Base-by-base conservation (phyloP, 2,329 filamentous ascomycete genomes). In the Sarocladiaceae sp. region DNA sequence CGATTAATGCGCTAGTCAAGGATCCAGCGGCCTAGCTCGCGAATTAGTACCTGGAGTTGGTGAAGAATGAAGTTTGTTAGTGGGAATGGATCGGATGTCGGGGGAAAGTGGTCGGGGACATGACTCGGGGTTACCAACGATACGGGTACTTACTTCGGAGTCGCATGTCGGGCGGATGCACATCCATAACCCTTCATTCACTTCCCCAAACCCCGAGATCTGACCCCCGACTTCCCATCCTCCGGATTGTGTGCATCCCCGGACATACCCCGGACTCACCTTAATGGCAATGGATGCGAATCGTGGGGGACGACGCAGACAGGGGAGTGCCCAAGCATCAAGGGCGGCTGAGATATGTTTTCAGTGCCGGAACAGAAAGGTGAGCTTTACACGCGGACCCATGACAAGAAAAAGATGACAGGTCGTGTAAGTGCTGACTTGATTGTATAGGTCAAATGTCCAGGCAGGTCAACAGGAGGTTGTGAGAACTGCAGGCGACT, bases 401-500 rank as follows among this genome's bases (percentile, higher is more conserved):
- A n/a, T n/a, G n/a, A n/a, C n/a, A n/a, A n/a, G n/a, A n/a, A n/a
- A n/a, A n/a, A n/a, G n/a, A n/a, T n/a, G n/a, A n/a, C n/a, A n/a
- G n/a, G n/a, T n/a, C n/a, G n/a, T n/a, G n/a, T n/a, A n/a, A n/a
- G n/a, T n/a, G n/a, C n/a, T n/a, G n/a, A n/a, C n/a, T n/a, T n/a
- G n/a, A n/a, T n/a, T n/a, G n/a, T n/a, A 10, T 20, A 40, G 37
- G 37, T 40, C 37, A 40, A 23, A 40, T 40, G 37, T 15, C 37
- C 37, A 10, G 37, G 37, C 8, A 40, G n/a, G 23, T 17, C 37
- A 4, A 10, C 37, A 6, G 37, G 18, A 6, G 37, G 37, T 20
- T 40, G 37, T 40, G 37, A 40, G n/a, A 40, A 40, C 23, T 40
- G 37, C 37, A 40, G 37, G 18, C n/a, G 37, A 22, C 37, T 40